These are phyloP conservation scores for Cantharellus cinnabarinus DNA, from an alignment of 768 basidiomycete species.

Conservation along the genomic window DNA sequence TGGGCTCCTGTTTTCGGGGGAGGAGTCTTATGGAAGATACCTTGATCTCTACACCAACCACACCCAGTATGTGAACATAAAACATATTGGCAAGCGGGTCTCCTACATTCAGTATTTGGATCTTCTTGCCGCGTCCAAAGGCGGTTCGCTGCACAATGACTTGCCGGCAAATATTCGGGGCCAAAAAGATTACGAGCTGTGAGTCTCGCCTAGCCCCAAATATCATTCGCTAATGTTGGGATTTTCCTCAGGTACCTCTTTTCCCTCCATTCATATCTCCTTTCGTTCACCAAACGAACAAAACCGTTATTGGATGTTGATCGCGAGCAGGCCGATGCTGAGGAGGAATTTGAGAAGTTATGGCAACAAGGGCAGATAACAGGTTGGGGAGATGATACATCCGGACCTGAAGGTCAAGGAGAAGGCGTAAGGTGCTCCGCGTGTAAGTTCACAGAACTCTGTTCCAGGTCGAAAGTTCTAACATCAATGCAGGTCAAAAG, in stretches of 20 bases:
- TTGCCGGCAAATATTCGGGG: constrained; percentile 44
- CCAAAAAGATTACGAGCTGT: constrained; percentile 66
- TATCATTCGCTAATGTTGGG: constrained; percentile 1
- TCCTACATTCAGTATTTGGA: constrained; percentile 91
- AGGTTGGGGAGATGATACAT: constrained; percentile 44
- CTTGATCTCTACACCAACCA: constrained; percentile 84
- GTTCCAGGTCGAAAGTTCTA: background rate
- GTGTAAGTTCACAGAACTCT: constrained; percentile 34
- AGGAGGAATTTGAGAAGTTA: constrained; percentile 47
- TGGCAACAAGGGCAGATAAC: constrained; percentile 64
- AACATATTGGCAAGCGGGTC: constrained; percentile 60
- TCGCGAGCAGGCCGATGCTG: constrained; percentile 39
- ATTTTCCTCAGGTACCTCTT: constrained; percentile 48
- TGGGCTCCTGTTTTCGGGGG: constrained; percentile 80
- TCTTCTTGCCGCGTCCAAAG: constrained; percentile 46
- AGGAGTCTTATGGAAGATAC: constrained; percentile 88
- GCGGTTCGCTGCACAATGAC: constrained; percentile 41
- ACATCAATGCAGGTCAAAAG: constrained; percentile 52
- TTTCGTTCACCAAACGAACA: constrained; percentile 70
- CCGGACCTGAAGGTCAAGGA: constrained; percentile 24
- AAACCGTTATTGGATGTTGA: constrained; percentile 67
- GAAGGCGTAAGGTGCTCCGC: constrained; percentile 85
- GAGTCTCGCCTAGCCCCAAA: constrained; percentile 14
- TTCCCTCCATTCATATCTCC: constrained; percentile 59
- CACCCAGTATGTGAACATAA: constrained; percentile 73